A percentile compares a stretch with the other conserved stretches of the same genome.
Evolutionary conservation across 768 basidiomycete genomes (phyloP).

Genomic region (Trametes maxima): DNA sequence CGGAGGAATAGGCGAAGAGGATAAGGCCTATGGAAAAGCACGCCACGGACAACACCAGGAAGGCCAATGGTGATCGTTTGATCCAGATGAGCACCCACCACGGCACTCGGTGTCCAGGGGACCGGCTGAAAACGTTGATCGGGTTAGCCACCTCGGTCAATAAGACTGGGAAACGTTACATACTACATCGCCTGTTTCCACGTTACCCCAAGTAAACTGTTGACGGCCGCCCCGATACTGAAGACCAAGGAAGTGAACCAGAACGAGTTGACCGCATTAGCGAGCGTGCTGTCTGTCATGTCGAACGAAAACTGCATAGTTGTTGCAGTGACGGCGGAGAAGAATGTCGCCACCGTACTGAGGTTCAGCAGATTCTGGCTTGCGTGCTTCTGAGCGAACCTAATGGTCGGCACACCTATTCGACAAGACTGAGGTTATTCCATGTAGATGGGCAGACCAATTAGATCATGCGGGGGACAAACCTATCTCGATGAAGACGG

Average conservation of each 20-base stretch:
- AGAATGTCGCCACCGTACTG: constrained; percentile 78
- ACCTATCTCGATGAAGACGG: constrained; percentile 79
- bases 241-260: constrained; percentile 80
- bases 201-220: constrained; percentile 72
- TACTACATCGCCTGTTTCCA: constrained; percentile 88
- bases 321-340: constrained; percentile 74
- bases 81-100: constrained; percentile 91
- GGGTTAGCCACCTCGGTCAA: not conserved
- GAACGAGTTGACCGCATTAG: constrained; percentile 65
- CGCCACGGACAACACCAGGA: constrained; percentile 81
- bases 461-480: constrained; percentile 25
- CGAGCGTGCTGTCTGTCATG: constrained; percentile 39
- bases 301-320: constrained; percentile 70
- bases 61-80: constrained; percentile 80
- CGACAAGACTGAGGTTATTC: not conserved
- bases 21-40: constrained; percentile 81
- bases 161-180: constrained; percentile 31
- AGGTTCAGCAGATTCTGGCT: constrained; percentile 66
- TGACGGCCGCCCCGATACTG: constrained; percentile 76
- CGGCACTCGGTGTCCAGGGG: constrained; percentile 73
- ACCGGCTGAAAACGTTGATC: constrained; percentile 50
- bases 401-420: constrained; percentile 74
- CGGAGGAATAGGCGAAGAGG: constrained; percentile 75
- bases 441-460: not conserved
- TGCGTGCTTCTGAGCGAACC: constrained; percentile 72